Percentiles rank a stretch among this genome's conserved stretches.
These are phyloP conservation scores for Marasmius sp. DNA, from an alignment of 1,284 basidiomycete species.

Conservation along the genomic window DNA sequence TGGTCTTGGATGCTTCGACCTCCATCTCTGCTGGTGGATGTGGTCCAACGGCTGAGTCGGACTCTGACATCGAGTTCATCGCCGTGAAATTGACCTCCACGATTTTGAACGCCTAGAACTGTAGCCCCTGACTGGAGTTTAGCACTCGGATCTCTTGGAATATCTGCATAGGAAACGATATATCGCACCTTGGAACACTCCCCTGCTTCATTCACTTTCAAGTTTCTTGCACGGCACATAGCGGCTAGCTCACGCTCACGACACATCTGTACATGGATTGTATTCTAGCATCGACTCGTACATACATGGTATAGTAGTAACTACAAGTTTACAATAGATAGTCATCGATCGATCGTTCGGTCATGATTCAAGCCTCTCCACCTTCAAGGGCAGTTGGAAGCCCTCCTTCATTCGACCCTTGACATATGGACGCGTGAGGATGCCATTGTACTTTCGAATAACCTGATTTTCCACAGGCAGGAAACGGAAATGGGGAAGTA, in stretches of 20 bases:
- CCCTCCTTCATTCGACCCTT: constrained; percentile 35
- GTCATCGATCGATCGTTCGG: not conserved
- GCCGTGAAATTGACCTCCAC: constrained; percentile 24
- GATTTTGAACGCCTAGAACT: constrained; percentile 3
- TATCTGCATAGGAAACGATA: not conserved
- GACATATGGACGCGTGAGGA: constrained; percentile 48
- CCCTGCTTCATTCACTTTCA: not conserved
- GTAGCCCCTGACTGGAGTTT: not conserved
- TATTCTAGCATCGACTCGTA: constrained; percentile 1
- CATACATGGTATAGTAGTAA: not conserved
- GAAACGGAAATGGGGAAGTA: constrained; percentile 46
- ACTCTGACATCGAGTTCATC: constrained; percentile 27
- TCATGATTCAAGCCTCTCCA: constrained; percentile 26
- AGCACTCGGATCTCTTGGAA: not conserved
- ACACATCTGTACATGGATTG: not conserved
- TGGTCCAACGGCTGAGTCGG: constrained; percentile 19
- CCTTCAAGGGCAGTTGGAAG: constrained; percentile 38
- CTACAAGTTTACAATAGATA: constrained; percentile 6
- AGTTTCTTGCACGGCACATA: not conserved
- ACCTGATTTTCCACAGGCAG: constrained; percentile 35
- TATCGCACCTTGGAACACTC: not conserved
- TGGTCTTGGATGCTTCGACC: constrained; percentile 7
- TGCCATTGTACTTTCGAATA: constrained; percentile 45
- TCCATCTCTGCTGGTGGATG: constrained; percentile 17
- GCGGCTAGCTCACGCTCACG: not conserved